phyloP scores from a whole-genome alignment of 768 basidiomycete species.

The Infundibulicybe gibba region DNA sequence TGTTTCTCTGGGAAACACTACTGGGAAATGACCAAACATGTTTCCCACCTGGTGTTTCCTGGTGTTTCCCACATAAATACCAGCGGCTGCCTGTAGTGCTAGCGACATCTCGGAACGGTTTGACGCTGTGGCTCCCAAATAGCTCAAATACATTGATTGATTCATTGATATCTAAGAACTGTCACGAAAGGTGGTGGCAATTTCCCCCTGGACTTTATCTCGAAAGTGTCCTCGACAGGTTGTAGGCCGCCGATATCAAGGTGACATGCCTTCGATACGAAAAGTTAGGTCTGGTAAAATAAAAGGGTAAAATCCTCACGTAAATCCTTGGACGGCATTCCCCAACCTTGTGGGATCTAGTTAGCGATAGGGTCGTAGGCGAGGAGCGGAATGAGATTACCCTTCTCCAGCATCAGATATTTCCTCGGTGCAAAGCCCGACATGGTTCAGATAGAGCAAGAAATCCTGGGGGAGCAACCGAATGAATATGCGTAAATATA shows the following conservation, averaged over 20 bases:
- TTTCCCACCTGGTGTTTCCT: too few relatives aligned
- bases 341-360: conserved; percentile 68
- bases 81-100: too few relatives aligned
- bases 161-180: too few relatives aligned
- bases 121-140: too few relatives aligned
- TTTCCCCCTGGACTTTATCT: conserved; percentile 1
- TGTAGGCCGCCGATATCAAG: conserved; percentile 80
- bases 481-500: not conserved
- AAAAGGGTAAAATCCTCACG: conserved; percentile 45
- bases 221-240: conserved; percentile 64
- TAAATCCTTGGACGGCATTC: conserved; percentile 89
- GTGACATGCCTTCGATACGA: conserved; percentile 62
- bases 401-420: conserved; percentile 84
- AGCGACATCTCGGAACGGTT: too few relatives aligned
- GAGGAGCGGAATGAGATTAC: conserved; percentile 35
- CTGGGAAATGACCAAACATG: too few relatives aligned
- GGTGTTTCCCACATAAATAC: too few relatives aligned
- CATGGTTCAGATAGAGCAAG: conserved; percentile 80
- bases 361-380: too few relatives aligned
- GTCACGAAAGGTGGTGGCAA: too few relatives aligned
- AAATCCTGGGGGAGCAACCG: conserved; percentile 50
- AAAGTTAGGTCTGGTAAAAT: not conserved
- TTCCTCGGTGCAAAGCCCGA: conserved; percentile 83
- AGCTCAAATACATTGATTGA: too few relatives aligned
- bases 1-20: too few relatives aligned